A percentile compares a stretch with the other conserved stretches of the same genome.
Evolutionary conservation across 768 basidiomycete genomes (phyloP).

Genomic region (Cyclocybe aegerita): DNA sequence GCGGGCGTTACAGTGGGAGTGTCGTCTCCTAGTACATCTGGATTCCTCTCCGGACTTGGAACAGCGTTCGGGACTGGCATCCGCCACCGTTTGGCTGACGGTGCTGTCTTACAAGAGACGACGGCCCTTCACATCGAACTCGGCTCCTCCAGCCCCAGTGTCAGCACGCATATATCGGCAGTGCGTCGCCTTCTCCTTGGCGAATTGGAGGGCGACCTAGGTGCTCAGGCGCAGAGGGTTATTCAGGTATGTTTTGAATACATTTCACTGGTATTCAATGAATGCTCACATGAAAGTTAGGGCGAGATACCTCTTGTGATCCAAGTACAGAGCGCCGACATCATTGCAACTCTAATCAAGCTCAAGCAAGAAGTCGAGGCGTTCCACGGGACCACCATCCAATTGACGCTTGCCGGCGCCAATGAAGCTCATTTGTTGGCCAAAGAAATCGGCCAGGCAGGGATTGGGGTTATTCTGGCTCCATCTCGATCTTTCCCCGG

Average conservation of each 20-base stretch:
- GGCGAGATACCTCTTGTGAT: conserved; percentile 63
- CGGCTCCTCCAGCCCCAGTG: conserved; percentile 41
- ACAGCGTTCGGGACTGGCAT: conserved; percentile 58
- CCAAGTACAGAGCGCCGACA: conserved; percentile 62
- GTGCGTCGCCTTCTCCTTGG: conserved; percentile 52
- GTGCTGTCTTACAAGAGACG: conserved; percentile 59
- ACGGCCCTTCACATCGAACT: conserved; percentile 64
- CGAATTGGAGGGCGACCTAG: conserved; percentile 37
- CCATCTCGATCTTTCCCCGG: conserved; percentile 69
- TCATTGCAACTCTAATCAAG: conserved; percentile 61
- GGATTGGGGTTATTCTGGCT: conserved; percentile 68
- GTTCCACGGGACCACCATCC: conserved; percentile 36
- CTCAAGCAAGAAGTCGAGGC: conserved; percentile 65
- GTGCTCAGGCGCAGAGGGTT: conserved; percentile 40
- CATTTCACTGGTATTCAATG: neutral
- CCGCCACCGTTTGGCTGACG: conserved; percentile 51
- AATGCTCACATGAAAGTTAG: conserved; percentile 21
- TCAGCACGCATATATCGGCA: conserved; percentile 68
- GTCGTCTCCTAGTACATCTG: conserved; percentile 47
- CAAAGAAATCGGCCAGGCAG: conserved; percentile 62
- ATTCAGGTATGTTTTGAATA: conserved; percentile 34
- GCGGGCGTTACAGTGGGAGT: conserved; percentile 64
- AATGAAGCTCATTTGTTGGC: conserved; percentile 75
- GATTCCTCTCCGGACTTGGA: conserved; percentile 57
- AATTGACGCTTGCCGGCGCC: conserved; percentile 55